Base-by-base conservation (phyloP, 225 moss, liverwort and hornwort genomes). In the Climacium dendroides region DNA sequence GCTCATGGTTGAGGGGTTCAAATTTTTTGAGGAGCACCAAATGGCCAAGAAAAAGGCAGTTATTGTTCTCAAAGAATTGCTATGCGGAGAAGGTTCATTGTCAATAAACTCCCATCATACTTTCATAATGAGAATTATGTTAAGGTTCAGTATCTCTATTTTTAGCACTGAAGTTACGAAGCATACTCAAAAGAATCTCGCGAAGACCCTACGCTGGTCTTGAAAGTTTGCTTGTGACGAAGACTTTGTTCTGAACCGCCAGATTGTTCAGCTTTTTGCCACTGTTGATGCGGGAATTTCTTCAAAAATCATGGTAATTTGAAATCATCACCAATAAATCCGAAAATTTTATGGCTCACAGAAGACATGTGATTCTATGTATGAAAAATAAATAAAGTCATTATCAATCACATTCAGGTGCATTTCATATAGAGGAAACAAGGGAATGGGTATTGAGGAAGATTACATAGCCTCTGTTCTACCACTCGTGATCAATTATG, bases 1-100 rank as follows among this genome's bases (percentile, higher is more conserved):
- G 92, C 92, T 29, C 88, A 89, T 88, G 81, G 75, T 76, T 94
- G 79, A 92, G 59, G 65, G 64, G 32, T 83, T 58, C 4, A 26
- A 81, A 23, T 60, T 64, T 60, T 79, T 89, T 80, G 52, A 86
- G 87, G 69, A 90, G 62, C 79, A 67, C 59, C 43, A 57, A 73
- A 78, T 85, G 77, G 75, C 32, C 19, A 32, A 85, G 43, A 52
- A 4, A 55, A 53, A 43, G 72, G 82, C 57, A 57, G 77, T 58
- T 35, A 47, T 78, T 59, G 29, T 82, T 57, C 65, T 81, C 55
- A 24, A 77, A 62, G 55, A 77, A 85, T 77, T 43, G 66, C 52
- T 86, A 39, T 29, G 13, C 54, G 67, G 76, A 89, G 87, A 87
- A 71, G n/a, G 85, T 89, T 86, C 53, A 50, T 53, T 53, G 61